Evolutionary conservation across 495 filamentous ascomycete genomes (phyloP).

Genomic region (Thermothielavioides terrestris): DNA sequence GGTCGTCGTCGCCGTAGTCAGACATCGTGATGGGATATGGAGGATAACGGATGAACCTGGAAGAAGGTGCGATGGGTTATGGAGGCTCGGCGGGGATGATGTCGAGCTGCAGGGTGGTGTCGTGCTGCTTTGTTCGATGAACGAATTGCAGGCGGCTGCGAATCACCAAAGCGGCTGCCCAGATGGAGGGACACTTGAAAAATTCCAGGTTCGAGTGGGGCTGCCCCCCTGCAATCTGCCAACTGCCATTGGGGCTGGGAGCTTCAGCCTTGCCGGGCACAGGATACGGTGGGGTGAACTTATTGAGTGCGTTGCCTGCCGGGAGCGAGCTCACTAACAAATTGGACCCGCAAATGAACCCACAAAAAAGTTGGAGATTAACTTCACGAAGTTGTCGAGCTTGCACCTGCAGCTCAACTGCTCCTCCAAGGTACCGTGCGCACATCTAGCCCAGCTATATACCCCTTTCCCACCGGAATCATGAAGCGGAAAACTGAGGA

Average conservation of each 20-base stretch:
- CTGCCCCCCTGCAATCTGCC: neutral
- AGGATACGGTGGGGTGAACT: neutral
- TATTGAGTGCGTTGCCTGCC: constrained; percentile 10
- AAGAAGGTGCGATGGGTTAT: neutral
- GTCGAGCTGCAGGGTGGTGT: neutral
- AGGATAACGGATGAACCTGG: too few relatives aligned
- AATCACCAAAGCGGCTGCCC: constrained; percentile 6
- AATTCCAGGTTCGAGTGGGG: constrained; percentile 28
- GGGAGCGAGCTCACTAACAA: too few relatives aligned
- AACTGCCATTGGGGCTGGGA: constrained; percentile 8
- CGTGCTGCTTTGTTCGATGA: constrained; percentile 2
- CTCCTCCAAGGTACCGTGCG: neutral
- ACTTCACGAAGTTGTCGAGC: too few relatives aligned
- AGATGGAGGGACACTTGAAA: constrained; percentile 20
- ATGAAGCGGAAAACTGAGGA: constrained; percentile 12
- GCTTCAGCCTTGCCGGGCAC: neutral
- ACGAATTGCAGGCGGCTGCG: constrained; percentile 1
- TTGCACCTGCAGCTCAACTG: neutral
- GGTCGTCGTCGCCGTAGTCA: constrained; percentile 65
- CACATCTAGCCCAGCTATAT: neutral
- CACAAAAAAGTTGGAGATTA: constrained; percentile 20
- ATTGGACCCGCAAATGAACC: constrained; percentile 8
- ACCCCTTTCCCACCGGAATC: neutral
- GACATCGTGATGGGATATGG: constrained; percentile 51
- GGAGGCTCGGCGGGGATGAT: neutral